A percentile compares a stretch with the other conserved stretches of the same genome.
Conservation (phyloP, 140 eudicot genomes). For the Stevia rebaudiana region DNA sequence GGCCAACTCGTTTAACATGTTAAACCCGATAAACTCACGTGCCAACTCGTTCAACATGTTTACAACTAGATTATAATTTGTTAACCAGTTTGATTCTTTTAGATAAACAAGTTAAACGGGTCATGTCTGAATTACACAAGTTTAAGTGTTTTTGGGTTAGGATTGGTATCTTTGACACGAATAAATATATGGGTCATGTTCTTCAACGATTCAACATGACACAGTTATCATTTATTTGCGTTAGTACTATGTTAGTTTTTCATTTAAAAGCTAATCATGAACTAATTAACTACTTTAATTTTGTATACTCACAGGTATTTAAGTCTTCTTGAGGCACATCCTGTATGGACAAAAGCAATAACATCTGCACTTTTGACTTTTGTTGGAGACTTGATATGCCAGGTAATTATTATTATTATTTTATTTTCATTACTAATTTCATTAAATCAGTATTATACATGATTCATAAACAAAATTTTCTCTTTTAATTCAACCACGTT, state of each 20-base stretch:
- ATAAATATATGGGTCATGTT: not conserved
- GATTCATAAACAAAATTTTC: not conserved
- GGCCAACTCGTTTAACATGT: not conserved
- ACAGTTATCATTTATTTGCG: not conserved
- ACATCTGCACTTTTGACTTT: slow-evolving; percentile 80
- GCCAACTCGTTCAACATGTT: not conserved
- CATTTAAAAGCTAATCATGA: not conserved
- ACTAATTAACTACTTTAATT: not conserved
- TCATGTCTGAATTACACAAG: not conserved
- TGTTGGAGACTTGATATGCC: slow-evolving; percentile 81
- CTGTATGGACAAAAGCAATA: slow-evolving; percentile 82
- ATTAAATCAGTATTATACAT: not conserved
- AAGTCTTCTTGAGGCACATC: slow-evolving; percentile 62
- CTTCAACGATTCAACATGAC: not conserved
- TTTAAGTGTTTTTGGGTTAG: not conserved
- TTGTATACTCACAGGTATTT: slow-evolving; percentile 54
- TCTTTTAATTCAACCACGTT: not conserved
- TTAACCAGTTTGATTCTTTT: not conserved
- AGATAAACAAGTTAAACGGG: too few species aligned
- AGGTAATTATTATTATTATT: slow-evolving; percentile 40
- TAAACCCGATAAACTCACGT: not conserved
- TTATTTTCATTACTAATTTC: not conserved
- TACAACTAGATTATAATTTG: not conserved
- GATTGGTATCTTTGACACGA: not conserved
- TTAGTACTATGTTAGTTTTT: not conserved